A percentile compares a stretch with the other conserved stretches of the same genome.
These are phyloP conservation scores for Insectozyma bohioensis DNA, from an alignment of 1,139 yeast species.

Conservation along the genomic window DNA sequence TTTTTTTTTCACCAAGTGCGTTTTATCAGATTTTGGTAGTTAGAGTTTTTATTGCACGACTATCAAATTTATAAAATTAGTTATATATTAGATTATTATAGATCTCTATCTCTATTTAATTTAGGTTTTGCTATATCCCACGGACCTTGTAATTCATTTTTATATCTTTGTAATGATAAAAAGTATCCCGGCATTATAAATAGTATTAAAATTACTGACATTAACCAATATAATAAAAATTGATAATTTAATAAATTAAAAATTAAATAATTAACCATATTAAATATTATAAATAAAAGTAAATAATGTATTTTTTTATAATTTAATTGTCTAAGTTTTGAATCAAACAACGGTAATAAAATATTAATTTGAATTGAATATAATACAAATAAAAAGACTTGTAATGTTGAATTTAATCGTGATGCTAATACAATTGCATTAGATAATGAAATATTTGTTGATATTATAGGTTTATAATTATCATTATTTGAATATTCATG, in stretches of 20 bases:
- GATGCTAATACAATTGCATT: conserved; percentile 92
- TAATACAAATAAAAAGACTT: conserved; percentile 80
- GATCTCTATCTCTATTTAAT: conserved; percentile 8
- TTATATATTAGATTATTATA: too few relatives aligned
- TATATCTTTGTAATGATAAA: conserved; percentile 70
- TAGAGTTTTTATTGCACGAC: conserved; percentile 2
- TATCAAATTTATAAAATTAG: too few relatives aligned
- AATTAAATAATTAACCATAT: conserved; percentile 23
- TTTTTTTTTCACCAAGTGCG: conserved; percentile 1
- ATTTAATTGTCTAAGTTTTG: conserved; percentile 48
- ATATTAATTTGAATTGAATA: conserved; percentile 74
- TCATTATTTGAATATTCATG: conserved; percentile 60
- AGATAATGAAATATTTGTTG: conserved; percentile 80
- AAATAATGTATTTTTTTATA: conserved; percentile 29
- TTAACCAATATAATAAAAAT: conserved; percentile 49
- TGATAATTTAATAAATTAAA: conserved; percentile 20
- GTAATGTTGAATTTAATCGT: conserved; percentile 65
- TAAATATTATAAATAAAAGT: conserved; percentile 23
- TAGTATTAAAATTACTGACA: conserved; percentile 45
- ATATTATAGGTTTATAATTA: conserved; percentile 58
- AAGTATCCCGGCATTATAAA: conserved; percentile 72
- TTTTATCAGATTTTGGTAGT: too few relatives aligned
- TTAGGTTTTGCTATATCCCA: conserved; percentile 87
- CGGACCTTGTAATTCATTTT: conserved; percentile 88
- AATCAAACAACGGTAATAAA: conserved; percentile 67